Evolutionary conservation across 495 filamentous ascomycete genomes (phyloP), one percentile per base, ranked within the genome.

Genomic region (Xylaria scruposa): DNA sequence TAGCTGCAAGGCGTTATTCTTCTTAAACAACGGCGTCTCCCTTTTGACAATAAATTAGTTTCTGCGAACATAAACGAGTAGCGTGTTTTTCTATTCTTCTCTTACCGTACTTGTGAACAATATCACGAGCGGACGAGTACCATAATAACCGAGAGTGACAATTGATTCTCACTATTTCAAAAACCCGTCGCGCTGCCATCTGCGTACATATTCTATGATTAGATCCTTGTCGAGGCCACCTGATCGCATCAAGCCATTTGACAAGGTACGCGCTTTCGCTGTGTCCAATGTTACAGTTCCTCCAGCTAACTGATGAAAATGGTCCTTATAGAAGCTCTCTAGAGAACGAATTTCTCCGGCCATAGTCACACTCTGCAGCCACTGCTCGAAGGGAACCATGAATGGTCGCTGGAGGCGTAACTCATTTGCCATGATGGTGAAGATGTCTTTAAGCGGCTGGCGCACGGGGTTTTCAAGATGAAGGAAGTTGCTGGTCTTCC

Each of bases 391-490:
- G 1, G 80, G 74, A 36, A 81, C 70, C 2, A 73, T 47, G 15
- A 72, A 56, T 7, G 70, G 38, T 1, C 46, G n/a, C 17, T 64
- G 62, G 17, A 82, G 70, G 10, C 65, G 47, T n/a, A 82, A 65
- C 1, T 76, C 72, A n/a, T 54, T 53, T 9, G 75, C 79, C 33
- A 83, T 64, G 29, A 77, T 63, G 12, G 68, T 64, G 21, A 78
- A 69, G 38, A 63, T 63, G 19, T 84, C 80, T 17, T 63, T 67
- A 76, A 80, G 81, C 15, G 77, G 72, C 54, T 83, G 82, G 0
- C 81, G 76, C 9, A 77, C 67, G 1, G 82, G 81, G 62, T 83
- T 84, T 63, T 84, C 82, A 15, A 84, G 73, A 58, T 84, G 82
- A 24, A 81, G 81, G 17, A 83, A 75, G 15, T 74, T 73, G 2